Conservation (phyloP, 2,329 filamentous ascomycete species). For the Fusarium musae region DNA sequence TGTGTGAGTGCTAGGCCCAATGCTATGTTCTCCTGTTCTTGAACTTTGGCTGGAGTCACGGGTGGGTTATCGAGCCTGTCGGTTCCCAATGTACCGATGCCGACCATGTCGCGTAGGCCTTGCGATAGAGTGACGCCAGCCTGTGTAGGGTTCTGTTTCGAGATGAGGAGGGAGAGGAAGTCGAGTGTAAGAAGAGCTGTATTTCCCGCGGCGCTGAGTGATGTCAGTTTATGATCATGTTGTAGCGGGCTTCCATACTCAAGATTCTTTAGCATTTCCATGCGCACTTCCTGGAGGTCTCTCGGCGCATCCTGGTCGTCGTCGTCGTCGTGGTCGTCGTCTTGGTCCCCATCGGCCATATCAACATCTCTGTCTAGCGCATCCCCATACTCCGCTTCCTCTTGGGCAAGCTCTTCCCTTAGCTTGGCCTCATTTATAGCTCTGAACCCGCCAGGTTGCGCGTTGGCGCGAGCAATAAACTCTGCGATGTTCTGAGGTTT, state of each 20-base stretch:
- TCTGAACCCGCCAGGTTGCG: constrained; percentile 82
- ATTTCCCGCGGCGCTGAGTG: constrained; percentile 55
- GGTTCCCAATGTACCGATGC: constrained; percentile 78
- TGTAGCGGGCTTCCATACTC: constrained; percentile 57
- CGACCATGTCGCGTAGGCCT: constrained; percentile 74
- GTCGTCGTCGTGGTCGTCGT: constrained; percentile 39
- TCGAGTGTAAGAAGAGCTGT: constrained; percentile 78
- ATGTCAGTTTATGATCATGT: not conserved
- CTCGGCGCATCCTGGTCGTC: constrained; percentile 56
- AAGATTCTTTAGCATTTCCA: constrained; percentile 68
- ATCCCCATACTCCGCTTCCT: constrained; percentile 53
- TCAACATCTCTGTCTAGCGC: constrained; percentile 59
- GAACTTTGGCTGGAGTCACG: constrained; percentile 63
- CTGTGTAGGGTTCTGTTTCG: constrained; percentile 80
- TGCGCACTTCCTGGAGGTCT: constrained; percentile 61
- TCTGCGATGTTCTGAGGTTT: constrained; percentile 72
- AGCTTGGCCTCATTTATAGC: constrained; percentile 80
- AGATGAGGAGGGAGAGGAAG: constrained; percentile 83
- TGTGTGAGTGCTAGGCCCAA: constrained; percentile 83
- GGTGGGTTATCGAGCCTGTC: constrained; percentile 72
- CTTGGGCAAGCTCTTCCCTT: constrained; percentile 71
- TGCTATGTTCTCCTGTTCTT: constrained; percentile 67
- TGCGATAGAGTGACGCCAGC: constrained; percentile 77
- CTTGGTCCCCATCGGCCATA: constrained; percentile 60
- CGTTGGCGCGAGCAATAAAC: constrained; percentile 83